Conservation (phyloP, 1,284 basidiomycete species). For the Tilletia setariae region DNA sequence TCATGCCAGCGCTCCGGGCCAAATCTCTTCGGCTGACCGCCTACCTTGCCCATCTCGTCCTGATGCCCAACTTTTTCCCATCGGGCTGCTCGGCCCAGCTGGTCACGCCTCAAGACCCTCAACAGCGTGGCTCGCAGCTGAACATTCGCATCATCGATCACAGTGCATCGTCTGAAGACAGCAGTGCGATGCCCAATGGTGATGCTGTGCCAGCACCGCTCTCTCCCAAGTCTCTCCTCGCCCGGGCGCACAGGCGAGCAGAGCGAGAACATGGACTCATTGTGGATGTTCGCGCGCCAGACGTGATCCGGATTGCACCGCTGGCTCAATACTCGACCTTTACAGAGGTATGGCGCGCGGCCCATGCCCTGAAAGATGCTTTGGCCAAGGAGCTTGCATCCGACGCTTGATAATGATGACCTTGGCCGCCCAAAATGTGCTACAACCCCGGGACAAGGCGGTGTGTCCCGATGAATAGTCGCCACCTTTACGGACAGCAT, state of each 20-base stretch:
- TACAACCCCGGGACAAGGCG: too few relatives aligned
- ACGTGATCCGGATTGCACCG: conserved; percentile 48
- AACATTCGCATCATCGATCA: conserved; percentile 39
- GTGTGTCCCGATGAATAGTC: too few relatives aligned
- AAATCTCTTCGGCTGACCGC: conserved; percentile 44
- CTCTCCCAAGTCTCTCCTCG: conserved; percentile 31
- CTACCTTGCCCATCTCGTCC: conserved; percentile 41
- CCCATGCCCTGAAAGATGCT: conserved; percentile 30
- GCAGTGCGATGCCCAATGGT: not conserved
- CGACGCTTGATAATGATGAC: not conserved
- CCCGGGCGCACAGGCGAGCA: conserved; percentile 34
- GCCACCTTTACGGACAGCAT: too few relatives aligned
- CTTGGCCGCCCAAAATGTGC: too few relatives aligned
- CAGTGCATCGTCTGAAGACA: not conserved
- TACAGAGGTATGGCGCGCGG: conserved; percentile 43
- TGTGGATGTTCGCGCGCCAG: conserved; percentile 44
- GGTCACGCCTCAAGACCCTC: conserved; percentile 41
- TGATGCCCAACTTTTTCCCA: conserved; percentile 36
- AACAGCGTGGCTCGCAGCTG: conserved; percentile 44
- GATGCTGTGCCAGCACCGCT: conserved; percentile 41
- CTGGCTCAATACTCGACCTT: conserved; percentile 46
- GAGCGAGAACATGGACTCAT: conserved; percentile 42
- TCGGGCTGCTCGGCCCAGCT: conserved; percentile 27
- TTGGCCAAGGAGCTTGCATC: not conserved
- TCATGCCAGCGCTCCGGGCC: conserved; percentile 42